Evolutionary conservation across 768 basidiomycete species (phyloP).

Genomic region (Amanita subjunquillea): DNA sequence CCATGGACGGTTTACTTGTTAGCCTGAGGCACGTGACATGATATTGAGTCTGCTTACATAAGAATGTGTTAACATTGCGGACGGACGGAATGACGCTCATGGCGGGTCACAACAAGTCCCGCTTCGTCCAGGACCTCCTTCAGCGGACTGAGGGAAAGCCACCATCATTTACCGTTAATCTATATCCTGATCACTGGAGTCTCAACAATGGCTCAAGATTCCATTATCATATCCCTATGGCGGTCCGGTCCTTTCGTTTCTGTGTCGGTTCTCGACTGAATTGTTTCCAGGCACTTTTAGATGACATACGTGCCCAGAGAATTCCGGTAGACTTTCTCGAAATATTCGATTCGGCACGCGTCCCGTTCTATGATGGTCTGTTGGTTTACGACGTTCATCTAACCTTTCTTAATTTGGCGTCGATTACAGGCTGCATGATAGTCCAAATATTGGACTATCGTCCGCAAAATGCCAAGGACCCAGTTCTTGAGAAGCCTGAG

Average conservation of each 20-base stretch:
- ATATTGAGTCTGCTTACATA: not conserved
- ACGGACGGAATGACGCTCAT: slow-evolving; percentile 25
- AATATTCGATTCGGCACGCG: slow-evolving; percentile 58
- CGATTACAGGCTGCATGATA: slow-evolving; percentile 62
- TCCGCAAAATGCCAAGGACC: slow-evolving; percentile 45
- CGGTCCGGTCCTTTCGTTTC: slow-evolving; percentile 27
- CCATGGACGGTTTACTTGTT: slow-evolving; percentile 19
- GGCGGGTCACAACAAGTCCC: slow-evolving; percentile 66
- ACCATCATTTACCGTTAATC: slow-evolving; percentile 71
- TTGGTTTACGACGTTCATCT: slow-evolving; percentile 5
- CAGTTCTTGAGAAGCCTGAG: slow-evolving; percentile 47
- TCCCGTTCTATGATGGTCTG: slow-evolving; percentile 80
- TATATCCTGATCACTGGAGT: slow-evolving; percentile 74
- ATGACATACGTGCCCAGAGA: slow-evolving; percentile 73
- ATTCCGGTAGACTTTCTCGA: slow-evolving; percentile 84
- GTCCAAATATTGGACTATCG: slow-evolving; percentile 78
- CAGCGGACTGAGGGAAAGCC: slow-evolving; percentile 42
- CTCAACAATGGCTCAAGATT: slow-evolving; percentile 78
- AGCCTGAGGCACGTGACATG: slow-evolving; percentile 21
- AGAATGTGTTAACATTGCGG: slow-evolving; percentile 8
- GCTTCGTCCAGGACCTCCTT: slow-evolving; percentile 51
- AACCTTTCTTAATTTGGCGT: not conserved
- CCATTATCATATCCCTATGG: slow-evolving; percentile 69
- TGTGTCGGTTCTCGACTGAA: slow-evolving; percentile 2
- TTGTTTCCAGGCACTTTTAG: slow-evolving; percentile 53